Base-by-base conservation (phyloP, 345 rosid genomes). In the Barbarea vulgaris region DNA sequence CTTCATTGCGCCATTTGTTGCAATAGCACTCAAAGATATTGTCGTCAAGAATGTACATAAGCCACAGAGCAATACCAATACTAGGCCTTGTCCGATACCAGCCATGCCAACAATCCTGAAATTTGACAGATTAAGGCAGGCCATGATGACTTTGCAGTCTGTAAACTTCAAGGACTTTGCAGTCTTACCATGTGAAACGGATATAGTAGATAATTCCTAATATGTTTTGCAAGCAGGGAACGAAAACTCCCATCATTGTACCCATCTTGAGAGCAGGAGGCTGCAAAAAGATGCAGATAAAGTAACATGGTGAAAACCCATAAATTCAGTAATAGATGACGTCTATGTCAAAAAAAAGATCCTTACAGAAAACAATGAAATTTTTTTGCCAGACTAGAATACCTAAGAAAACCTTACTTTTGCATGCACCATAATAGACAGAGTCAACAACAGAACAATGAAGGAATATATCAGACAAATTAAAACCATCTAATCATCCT, bases 1-100 rank as follows among this genome's bases (percentile, higher is more conserved):
- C 98, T 96, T 96, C 99, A 96, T 96, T 64, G 99, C 99, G 62
- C 99, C 99, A 86, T 96, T 96, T 52, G 99, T 96, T 48, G 99
- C 99, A 83, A 96, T 96, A 57, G 99, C 99, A 84, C 99, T 93
- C 79, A 96, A 75, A 18, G 99, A 96, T 77, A 96, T 88, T 81
- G 87, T 70, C 51, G 99, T 93, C 80, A 96, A 79, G 85, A 96
- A 91, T 72, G 99, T 96, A 81, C 99, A 96, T 69, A 82, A 57
- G 48, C 99, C 96, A 81, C 99, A 96, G 76, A 93, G 83, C 22
- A 93, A 80, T 71, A 96, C 98, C 81, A 96, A 84, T 64, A 93
- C 36, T 28, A 96, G 73, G 30, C 98, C 84, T 71, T 89, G 93
- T 1, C 88, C 91, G 62, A 96, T 85, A 80, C 99, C 99, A 63